phyloP scores from a whole-genome alignment of 768 basidiomycete species.

The Strobilomyces confusus region DNA sequence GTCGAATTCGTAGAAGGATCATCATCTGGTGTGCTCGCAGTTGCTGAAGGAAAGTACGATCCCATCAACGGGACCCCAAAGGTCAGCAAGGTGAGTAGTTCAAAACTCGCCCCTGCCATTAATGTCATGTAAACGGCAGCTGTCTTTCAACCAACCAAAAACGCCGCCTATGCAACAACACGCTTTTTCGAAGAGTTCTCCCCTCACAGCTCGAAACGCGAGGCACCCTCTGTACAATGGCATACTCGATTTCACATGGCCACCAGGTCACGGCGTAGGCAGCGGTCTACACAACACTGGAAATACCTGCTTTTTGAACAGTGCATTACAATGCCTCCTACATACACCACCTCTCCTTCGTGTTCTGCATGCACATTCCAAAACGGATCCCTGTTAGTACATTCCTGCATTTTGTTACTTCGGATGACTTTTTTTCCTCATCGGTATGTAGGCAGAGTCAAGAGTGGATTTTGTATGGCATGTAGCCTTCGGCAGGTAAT shows the following conservation, averaged over 20 bases:
- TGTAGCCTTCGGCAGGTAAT: slow-evolving; percentile 64
- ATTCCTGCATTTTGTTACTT: neutral
- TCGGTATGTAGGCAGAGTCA: slow-evolving; percentile 36
- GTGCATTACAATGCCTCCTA: slow-evolving; percentile 86
- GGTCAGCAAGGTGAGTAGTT: slow-evolving; percentile 43
- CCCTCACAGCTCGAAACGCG: slow-evolving; percentile 18
- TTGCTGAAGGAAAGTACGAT: slow-evolving; percentile 73
- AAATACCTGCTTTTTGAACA: slow-evolving; percentile 97
- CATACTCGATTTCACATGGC: slow-evolving; percentile 64
- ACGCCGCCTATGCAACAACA: slow-evolving; percentile 25
- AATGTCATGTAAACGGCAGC: slow-evolving; percentile 4
- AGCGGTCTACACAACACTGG: slow-evolving; percentile 78
- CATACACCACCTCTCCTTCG: slow-evolving; percentile 87
- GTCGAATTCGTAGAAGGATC: slow-evolving; percentile 85
- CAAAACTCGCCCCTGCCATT: neutral
- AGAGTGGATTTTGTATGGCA: slow-evolving; percentile 68
- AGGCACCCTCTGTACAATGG: slow-evolving; percentile 46
- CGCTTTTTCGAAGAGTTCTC: slow-evolving; percentile 27
- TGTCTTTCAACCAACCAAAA: slow-evolving; percentile 21
- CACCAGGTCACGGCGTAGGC: slow-evolving; percentile 43
- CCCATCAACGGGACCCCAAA: slow-evolving; percentile 73
- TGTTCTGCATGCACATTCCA: slow-evolving; percentile 49
- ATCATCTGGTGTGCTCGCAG: slow-evolving; percentile 67
- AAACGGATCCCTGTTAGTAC: slow-evolving; percentile 55
- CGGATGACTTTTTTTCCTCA: slow-evolving; percentile 6